phyloP scores from a whole-genome alignment of 1,284 basidiomycete species.

The Peniophora sp. region DNA sequence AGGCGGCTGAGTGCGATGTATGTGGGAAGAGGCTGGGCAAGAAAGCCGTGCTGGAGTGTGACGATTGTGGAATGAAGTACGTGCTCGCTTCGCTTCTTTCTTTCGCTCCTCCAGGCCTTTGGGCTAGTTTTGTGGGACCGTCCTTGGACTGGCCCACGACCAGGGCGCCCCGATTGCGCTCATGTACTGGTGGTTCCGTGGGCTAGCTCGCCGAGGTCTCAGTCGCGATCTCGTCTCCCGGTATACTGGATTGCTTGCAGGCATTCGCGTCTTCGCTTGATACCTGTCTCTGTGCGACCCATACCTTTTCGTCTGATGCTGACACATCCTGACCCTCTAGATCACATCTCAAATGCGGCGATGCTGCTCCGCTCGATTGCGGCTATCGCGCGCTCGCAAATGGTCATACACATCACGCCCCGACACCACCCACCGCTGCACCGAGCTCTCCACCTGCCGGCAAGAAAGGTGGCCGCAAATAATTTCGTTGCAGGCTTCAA shows the following conservation, averaged over 20 bases:
- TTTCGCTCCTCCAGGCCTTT: no score
- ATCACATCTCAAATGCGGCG: conserved; percentile 78
- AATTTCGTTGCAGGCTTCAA: background rate
- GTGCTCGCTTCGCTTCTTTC: conserved; percentile 17
- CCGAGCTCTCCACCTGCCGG: background rate
- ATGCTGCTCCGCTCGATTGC: conserved; percentile 72
- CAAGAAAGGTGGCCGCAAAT: background rate
- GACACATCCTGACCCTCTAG: conserved; percentile 27
- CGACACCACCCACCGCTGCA: background rate
- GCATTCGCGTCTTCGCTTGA: background rate
- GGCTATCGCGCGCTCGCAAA: conserved; percentile 37
- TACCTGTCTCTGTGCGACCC: conserved; percentile 4
- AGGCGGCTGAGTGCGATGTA: conserved; percentile 48
- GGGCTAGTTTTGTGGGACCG: no score
- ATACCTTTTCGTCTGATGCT: conserved; percentile 7
- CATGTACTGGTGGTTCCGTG: no score
- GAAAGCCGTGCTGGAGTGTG: conserved; percentile 81
- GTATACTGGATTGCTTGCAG: no score
- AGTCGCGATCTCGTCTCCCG: no score
- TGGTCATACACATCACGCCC: background rate
- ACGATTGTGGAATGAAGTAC: conserved; percentile 75
- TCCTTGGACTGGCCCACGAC: no score
- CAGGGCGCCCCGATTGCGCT: no score
- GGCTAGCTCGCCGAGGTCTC: no score
- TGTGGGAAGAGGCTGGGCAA: conserved; percentile 77